These are phyloP conservation scores for Fagopyrum esculentum DNA, from an alignment of 148 eudicot species.

Conservation along the genomic window DNA sequence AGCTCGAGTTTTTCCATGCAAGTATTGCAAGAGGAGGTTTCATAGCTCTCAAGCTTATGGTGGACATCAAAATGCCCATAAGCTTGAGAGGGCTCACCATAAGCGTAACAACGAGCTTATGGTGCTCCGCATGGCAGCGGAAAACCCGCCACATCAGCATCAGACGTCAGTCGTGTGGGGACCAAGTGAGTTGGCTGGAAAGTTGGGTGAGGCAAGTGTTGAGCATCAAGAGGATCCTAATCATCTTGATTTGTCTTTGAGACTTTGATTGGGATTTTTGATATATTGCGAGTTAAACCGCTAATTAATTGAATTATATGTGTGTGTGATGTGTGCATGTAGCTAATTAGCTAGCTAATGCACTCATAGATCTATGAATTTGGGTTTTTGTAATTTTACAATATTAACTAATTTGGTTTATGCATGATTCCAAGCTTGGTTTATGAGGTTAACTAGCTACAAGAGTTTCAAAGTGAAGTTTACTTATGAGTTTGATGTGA, in stretches of 20 bases:
- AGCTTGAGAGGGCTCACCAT: slow-evolving; percentile 5
- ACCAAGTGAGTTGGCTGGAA: background rate
- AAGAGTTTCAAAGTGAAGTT: no score
- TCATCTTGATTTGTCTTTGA: background rate
- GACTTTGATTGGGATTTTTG: background rate
- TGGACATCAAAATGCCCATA: slow-evolving; percentile 17
- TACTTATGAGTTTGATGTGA: no score
- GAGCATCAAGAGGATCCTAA: background rate
- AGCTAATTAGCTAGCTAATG: no score
- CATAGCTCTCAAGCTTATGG: slow-evolving; percentile 9
- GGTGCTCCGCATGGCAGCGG: background rate
- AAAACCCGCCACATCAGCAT: background rate
- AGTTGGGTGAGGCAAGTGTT: background rate
- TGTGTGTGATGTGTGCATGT: background rate
- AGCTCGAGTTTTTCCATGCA: background rate
- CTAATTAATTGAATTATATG: background rate
- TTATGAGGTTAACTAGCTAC: background rate
- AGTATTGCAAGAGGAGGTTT: slow-evolving; percentile 8
- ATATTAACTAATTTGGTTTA: background rate
- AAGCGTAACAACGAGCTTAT: background rate
- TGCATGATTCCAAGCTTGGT: background rate
- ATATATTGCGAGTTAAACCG: background rate
- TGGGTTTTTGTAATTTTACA: background rate
- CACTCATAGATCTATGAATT: background rate
- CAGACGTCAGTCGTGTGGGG: background rate